These are phyloP conservation scores for Heterobasidion annosum DNA, from an alignment of 1,284 basidiomycete species.

Conservation along the genomic window DNA sequence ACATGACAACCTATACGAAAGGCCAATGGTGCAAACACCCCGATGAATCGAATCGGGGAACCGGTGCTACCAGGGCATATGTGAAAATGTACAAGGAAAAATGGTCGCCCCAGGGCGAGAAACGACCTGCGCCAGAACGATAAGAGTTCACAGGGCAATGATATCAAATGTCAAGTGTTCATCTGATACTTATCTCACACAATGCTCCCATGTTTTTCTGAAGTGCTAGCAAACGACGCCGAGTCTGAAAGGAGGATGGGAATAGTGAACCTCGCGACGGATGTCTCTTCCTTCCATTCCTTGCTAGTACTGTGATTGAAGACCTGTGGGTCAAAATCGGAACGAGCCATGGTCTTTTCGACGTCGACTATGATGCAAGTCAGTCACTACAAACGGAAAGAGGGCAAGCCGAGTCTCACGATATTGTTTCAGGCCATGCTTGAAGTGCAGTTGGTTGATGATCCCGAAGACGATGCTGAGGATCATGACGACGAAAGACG, in stretches of 20 bases:
- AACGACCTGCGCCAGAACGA: not conserved
- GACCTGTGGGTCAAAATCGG: not conserved
- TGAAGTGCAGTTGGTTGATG: conserved; percentile 40
- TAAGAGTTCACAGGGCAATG: not conserved
- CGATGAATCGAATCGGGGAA: too few species aligned
- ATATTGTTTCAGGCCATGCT: not conserved
- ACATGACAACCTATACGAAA: too few species aligned
- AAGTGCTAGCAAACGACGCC: not conserved
- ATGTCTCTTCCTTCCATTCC: not conserved
- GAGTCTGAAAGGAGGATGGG: not conserved
- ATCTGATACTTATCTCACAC: too few species aligned
- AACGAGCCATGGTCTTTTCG: not conserved
- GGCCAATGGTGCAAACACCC: too few species aligned
- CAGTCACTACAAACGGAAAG: not conserved
- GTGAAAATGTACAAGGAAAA: not conserved
- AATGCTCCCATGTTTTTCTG: not conserved
- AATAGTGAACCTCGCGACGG: not conserved
- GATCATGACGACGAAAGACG: conserved; percentile 37
- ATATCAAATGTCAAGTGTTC: not conserved
- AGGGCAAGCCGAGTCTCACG: not conserved
- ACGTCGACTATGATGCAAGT: not conserved
- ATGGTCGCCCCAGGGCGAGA: not conserved
- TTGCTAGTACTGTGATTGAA: not conserved
- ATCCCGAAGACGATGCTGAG: conserved; percentile 34
- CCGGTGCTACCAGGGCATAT: too few species aligned